phyloP scores from a whole-genome alignment of 805 yeast species.

The Maudiozyma pseudohumilis region DNA sequence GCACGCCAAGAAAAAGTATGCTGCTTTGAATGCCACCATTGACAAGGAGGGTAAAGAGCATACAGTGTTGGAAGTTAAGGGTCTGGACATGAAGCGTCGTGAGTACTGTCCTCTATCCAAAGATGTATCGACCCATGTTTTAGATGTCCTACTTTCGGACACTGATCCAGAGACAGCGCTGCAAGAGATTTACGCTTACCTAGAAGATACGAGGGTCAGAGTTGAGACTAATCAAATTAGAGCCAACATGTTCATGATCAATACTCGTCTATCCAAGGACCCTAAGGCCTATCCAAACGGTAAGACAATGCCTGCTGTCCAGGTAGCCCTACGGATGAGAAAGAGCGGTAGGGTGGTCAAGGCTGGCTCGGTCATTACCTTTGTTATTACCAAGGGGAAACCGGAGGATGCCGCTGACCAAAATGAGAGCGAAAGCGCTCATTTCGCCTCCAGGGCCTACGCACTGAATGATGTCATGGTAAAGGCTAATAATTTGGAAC shows the following conservation, averaged over 20 bases:
- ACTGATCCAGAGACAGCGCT: constrained; percentile 70
- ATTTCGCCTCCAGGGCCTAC: constrained; percentile 70
- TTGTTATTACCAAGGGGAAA: constrained; percentile 53
- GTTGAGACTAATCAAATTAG: constrained; percentile 53
- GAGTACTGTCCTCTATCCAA: constrained; percentile 91
- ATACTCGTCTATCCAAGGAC: constrained; percentile 83
- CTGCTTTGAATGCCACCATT: constrained; percentile 64
- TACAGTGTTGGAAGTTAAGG: constrained; percentile 75
- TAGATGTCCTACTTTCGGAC: constrained; percentile 62
- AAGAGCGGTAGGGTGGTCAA: constrained; percentile 78
- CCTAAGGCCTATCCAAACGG: constrained; percentile 77
- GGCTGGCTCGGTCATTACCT: constrained; percentile 86
- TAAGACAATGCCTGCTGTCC: constrained; percentile 78
- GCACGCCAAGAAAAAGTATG: constrained; percentile 96
- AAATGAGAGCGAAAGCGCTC: constrained; percentile 5
- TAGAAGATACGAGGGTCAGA: constrained; percentile 49
- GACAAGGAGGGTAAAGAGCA: constrained; percentile 46
- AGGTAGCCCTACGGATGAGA: constrained; percentile 74
- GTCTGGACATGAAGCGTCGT: constrained; percentile 93
- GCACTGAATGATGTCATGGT: constrained; percentile 64
- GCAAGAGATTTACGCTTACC: constrained; percentile 57
- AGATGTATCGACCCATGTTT: constrained; percentile 68
- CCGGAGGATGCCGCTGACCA: constrained; percentile 27
- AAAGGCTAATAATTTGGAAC: constrained; percentile 41
- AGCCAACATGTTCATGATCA: constrained; percentile 63